Evolutionary conservation across 2,329 filamentous ascomycete genomes (phyloP).

Genomic region (Colletotrichum tofieldiae): DNA sequence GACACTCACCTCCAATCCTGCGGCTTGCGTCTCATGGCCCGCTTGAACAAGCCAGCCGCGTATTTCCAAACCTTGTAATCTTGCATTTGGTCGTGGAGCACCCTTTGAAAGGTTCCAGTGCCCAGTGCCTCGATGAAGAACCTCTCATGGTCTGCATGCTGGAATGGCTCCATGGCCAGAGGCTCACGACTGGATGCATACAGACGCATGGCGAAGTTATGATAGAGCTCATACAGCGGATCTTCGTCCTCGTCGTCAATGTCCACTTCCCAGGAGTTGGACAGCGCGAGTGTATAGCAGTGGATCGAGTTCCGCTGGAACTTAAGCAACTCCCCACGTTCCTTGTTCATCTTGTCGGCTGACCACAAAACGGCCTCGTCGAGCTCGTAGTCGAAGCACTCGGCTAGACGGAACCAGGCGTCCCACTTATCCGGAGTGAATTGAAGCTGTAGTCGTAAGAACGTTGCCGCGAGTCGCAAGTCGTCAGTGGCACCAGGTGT

Average conservation of each 20-base stretch:
- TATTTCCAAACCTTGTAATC: slow-evolving; percentile 76
- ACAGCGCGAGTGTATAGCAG: slow-evolving; percentile 77
- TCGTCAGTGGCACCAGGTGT: slow-evolving; percentile 87
- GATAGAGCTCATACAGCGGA: slow-evolving; percentile 71
- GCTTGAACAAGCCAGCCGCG: slow-evolving; percentile 69
- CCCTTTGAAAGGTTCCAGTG: slow-evolving; percentile 66
- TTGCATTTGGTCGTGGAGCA: slow-evolving; percentile 70
- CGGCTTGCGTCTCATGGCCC: slow-evolving; percentile 68
- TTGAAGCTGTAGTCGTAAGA: slow-evolving; percentile 86
- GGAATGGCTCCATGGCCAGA: slow-evolving; percentile 75
- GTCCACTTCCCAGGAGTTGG: slow-evolving; percentile 65
- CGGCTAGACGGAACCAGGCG: slow-evolving; percentile 89
- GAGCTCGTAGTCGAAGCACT: slow-evolving; percentile 89
- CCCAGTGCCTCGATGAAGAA: slow-evolving; percentile 69
- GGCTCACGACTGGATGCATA: slow-evolving; percentile 75
- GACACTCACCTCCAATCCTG: slow-evolving; percentile 70
- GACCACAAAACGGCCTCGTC: slow-evolving; percentile 92
- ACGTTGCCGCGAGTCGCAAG: slow-evolving; percentile 84
- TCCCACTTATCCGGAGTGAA: slow-evolving; percentile 89
- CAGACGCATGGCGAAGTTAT: slow-evolving; percentile 74
- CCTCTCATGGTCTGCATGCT: slow-evolving; percentile 69
- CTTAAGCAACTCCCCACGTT: slow-evolving; percentile 80
- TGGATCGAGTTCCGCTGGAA: slow-evolving; percentile 87
- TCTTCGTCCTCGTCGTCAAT: slow-evolving; percentile 65
- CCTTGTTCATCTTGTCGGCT: slow-evolving; percentile 92